Percentiles rank a stretch among this genome's conserved stretches.
Conservation (phyloP, 192 early-diverging fungal genomes). For the Podila verticillata region DNA sequence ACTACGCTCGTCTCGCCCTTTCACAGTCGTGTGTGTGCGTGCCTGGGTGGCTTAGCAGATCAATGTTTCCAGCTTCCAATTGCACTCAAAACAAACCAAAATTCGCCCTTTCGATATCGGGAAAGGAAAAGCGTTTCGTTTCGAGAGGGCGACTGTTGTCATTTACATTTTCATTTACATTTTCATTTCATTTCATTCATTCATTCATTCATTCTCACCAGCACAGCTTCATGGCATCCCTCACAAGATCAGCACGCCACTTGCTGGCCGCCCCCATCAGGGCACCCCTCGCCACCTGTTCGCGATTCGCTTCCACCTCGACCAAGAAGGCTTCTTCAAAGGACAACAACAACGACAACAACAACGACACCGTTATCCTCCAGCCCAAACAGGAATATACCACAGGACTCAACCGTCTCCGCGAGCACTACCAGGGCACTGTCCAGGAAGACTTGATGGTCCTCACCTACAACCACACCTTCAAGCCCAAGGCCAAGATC, state of each 20-base stretch:
- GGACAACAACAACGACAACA: constrained; percentile 5
- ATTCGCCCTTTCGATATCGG: background rate
- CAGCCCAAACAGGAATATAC: constrained; percentile 21
- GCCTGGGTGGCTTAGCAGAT: constrained; percentile 1
- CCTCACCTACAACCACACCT: constrained; percentile 61
- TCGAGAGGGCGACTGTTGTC: too few species aligned
- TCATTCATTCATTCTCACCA: background rate
- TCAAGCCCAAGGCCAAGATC: constrained; percentile 45
- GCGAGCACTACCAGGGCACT: constrained; percentile 59
- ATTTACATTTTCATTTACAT: too few species aligned
- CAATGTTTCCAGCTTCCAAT: background rate
- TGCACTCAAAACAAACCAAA: background rate
- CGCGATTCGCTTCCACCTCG: constrained; percentile 6
- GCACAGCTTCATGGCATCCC: background rate
- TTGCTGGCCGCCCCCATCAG: background rate
- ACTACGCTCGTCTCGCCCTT: too few species aligned
- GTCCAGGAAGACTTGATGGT: constrained; percentile 66
- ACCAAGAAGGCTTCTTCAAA: constrained; percentile 14
- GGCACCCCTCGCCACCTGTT: background rate
- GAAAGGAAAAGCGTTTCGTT: too few species aligned
- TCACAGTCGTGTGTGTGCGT: background rate
- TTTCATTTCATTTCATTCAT: constrained; percentile 1
- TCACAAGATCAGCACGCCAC: constrained; percentile 5
- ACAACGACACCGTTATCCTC: constrained; percentile 11
- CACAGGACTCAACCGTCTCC: constrained; percentile 49